Conservation (phyloP, 2,329 filamentous ascomycete genomes). For the Beauveria pseudobassiana region DNA sequence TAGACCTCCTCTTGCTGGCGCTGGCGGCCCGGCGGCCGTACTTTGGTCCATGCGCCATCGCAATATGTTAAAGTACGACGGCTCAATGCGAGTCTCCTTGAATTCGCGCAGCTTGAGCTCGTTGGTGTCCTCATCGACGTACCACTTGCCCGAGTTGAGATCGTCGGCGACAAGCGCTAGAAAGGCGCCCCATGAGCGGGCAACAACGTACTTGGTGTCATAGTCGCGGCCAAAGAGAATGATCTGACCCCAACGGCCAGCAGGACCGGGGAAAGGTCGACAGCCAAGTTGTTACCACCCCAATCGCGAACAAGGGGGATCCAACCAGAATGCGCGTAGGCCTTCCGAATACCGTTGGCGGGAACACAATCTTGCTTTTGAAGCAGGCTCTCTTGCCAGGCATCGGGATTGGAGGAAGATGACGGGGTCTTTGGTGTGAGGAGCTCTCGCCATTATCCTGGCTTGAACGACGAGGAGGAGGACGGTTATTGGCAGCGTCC, state of each 20-base stretch:
- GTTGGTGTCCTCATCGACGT: slow-evolving; percentile 82
- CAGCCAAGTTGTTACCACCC: slow-evolving; percentile 95
- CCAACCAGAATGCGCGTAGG: slow-evolving; percentile 90
- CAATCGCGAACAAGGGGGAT: slow-evolving; percentile 94
- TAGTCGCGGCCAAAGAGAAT: slow-evolving; percentile 97
- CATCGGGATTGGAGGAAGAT: slow-evolving; percentile 47
- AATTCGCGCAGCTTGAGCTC: slow-evolving; percentile 93
- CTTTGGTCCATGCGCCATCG: slow-evolving; percentile 92
- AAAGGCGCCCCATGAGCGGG: slow-evolving; percentile 84
- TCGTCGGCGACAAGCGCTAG: slow-evolving; percentile 85
- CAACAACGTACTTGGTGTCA: slow-evolving; percentile 95
- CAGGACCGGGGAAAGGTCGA: slow-evolving; percentile 84
- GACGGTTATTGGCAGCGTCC: slow-evolving; percentile 48
- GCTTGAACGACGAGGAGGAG: slow-evolving; percentile 62
- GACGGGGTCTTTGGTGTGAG: slow-evolving; percentile 48
- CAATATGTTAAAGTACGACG: slow-evolving; percentile 87
- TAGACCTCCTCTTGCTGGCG: slow-evolving; percentile 46
- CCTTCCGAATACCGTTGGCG: slow-evolving; percentile 77
- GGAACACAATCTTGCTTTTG: slow-evolving; percentile 84
- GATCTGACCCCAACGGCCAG: slow-evolving; percentile 90
- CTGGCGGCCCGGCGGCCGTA: slow-evolving; percentile 57
- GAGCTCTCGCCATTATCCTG: slow-evolving; percentile 61
- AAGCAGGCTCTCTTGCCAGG: slow-evolving; percentile 79
- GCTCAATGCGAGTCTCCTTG: slow-evolving; percentile 81
- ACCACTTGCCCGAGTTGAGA: slow-evolving; percentile 80